These are phyloP conservation scores for Calonectria hongkongensis DNA, from an alignment of 2,329 filamentous ascomycete genomes.

Conservation along the genomic window DNA sequence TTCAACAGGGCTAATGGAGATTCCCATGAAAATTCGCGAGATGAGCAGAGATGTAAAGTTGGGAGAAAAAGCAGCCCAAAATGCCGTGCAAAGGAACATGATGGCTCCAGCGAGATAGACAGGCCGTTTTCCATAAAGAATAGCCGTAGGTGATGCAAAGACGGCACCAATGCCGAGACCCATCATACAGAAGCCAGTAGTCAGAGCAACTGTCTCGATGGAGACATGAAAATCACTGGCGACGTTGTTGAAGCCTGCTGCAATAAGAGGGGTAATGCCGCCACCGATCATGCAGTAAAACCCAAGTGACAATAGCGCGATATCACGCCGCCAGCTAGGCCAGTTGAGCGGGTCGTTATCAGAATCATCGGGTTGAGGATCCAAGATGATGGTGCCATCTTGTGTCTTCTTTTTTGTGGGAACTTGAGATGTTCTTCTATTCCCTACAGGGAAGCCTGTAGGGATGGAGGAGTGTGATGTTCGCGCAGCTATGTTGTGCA, in stretches of 20 bases:
- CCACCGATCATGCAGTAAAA: slow-evolving; percentile 97
- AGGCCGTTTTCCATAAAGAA: slow-evolving; percentile 91
- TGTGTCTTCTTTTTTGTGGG: slow-evolving; percentile 83
- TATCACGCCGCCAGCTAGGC: slow-evolving; percentile 87
- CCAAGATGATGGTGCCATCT: slow-evolving; percentile 89
- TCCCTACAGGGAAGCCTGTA: slow-evolving; percentile 63
- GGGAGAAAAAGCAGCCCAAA: slow-evolving; percentile 92
- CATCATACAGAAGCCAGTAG: slow-evolving; percentile 95
- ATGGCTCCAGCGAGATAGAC: slow-evolving; percentile 88
- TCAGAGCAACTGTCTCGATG: slow-evolving; percentile 85
- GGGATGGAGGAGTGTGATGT: slow-evolving; percentile 76
- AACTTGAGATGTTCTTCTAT: slow-evolving; percentile 56
- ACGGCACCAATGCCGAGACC: slow-evolving; percentile 91
- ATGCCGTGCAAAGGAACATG: slow-evolving; percentile 82
- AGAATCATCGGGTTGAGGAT: slow-evolving; percentile 94
- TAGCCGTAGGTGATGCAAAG: slow-evolving; percentile 91
- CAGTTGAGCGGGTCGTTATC: slow-evolving; percentile 95
- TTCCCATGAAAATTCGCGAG: slow-evolving; percentile 89
- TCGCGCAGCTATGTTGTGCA: slow-evolving; percentile 73
- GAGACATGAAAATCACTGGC: slow-evolving; percentile 78
- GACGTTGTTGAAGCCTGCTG: slow-evolving; percentile 91
- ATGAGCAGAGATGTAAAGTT: slow-evolving; percentile 86
- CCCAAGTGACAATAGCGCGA: slow-evolving; percentile 86
- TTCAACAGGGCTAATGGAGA: slow-evolving; percentile 92
- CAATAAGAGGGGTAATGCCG: slow-evolving; percentile 93